These are phyloP conservation scores for Hymenoscyphus infarciens DNA, from an alignment of 2,329 filamentous ascomycete genomes.

Conservation along the genomic window DNA sequence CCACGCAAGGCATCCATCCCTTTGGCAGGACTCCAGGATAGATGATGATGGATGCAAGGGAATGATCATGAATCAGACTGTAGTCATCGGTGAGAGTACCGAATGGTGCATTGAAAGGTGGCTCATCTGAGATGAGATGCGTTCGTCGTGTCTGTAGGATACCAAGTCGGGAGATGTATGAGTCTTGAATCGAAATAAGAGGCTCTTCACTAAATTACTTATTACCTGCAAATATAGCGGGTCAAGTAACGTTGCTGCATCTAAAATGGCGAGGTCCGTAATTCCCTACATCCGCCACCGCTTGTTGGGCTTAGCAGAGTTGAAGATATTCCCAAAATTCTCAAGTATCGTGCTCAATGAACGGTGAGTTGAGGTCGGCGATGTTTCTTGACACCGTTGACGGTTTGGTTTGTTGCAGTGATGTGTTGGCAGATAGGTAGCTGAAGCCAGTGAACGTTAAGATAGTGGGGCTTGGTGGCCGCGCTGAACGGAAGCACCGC, in stretches of 20 bases:
- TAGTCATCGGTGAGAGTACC: background rate
- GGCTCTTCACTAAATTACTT: background rate
- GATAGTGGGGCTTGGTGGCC: background rate
- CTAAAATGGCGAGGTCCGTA: background rate
- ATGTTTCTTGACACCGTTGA: background rate
- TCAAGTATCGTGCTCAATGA: background rate
- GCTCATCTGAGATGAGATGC: constrained; percentile 3
- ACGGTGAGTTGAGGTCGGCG: background rate
- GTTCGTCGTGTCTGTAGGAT: too few species aligned
- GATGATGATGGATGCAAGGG: background rate
- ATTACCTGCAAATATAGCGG: background rate
- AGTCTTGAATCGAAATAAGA: too few species aligned
- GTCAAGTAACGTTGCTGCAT: background rate
- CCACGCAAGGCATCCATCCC: background rate
- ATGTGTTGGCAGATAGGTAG: background rate
- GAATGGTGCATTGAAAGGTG: background rate
- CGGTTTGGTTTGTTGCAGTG: background rate
- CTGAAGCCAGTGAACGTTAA: background rate
- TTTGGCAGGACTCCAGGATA: too few species aligned
- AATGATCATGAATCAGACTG: background rate
- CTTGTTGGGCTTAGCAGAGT: background rate
- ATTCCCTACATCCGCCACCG: background rate
- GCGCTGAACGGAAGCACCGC: too few species aligned
- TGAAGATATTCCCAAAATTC: background rate
- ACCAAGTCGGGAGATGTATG: background rate